These are phyloP conservation scores for Trichophyton simii DNA, from an alignment of 2,329 filamentous ascomycete species.

Conservation along the genomic window DNA sequence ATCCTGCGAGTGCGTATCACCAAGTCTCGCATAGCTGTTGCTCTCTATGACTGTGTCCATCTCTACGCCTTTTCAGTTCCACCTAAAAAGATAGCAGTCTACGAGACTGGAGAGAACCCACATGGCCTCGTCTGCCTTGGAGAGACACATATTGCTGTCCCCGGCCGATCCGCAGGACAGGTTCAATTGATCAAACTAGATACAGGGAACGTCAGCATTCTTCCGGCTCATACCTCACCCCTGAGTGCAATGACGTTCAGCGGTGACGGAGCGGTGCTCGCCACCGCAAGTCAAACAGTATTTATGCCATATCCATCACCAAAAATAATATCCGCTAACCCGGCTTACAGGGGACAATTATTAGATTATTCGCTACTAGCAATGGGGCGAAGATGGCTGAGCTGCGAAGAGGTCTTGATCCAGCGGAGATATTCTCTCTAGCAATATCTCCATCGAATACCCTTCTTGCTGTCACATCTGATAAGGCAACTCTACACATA, in stretches of 20 bases:
- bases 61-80: constrained; percentile 68
- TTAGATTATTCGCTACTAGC: constrained; percentile 70
- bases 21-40: constrained; percentile 63
- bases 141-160: constrained; percentile 63
- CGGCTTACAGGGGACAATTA: constrained; percentile 56
- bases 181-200: constrained; percentile 72
- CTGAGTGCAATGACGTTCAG: constrained; percentile 71
- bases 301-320: constrained; percentile 8
- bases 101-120: constrained; percentile 77
- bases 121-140: constrained; percentile 69
- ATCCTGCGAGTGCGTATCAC: constrained; percentile 70
- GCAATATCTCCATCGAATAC: constrained; percentile 72
- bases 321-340: not conserved
- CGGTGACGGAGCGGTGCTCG: constrained; percentile 64
- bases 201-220: constrained; percentile 77
- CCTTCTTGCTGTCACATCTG: constrained; percentile 80
- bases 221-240: constrained; percentile 73
- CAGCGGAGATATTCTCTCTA: constrained; percentile 73
- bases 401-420: constrained; percentile 77
- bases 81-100: constrained; percentile 57
- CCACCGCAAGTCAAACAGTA: constrained; percentile 76
- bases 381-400: constrained; percentile 74
- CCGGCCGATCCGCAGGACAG: constrained; percentile 75
- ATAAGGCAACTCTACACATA: constrained; percentile 90
- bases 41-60: constrained; percentile 68